Evolutionary conservation across 768 basidiomycete genomes (phyloP), one percentile per base, ranked within the genome.

Genomic region (Rhodotorula sphaerocarpa): DNA sequence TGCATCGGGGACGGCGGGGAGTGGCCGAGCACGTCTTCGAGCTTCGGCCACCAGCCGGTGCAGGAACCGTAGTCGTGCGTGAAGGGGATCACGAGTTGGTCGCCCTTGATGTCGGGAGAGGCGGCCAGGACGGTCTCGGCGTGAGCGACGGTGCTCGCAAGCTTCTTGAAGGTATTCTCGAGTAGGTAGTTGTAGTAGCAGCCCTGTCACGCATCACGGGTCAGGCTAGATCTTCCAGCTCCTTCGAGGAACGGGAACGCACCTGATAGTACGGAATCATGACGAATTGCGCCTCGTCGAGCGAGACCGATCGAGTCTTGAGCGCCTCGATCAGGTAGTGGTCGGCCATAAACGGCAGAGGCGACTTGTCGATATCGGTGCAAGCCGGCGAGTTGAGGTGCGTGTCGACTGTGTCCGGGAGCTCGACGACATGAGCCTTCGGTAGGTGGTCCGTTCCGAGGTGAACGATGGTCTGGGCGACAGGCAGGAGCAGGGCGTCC

Each of bases 31-130:
- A 68, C 67, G 42, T 70, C 71, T 56, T 61, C 69, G 25, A 69
- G 65, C 25, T 50, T 54, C 4, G 66, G 64, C 69, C 71, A 70
- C 66, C 66, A 72, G 5, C 71, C 71, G 16, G 67, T 69, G 58
- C 71, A 72, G 25, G 65, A 66, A 3, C 71, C 71, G 53, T 61
- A 72, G 62, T 72, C 71, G 56, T 72, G 69, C 21, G 67, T 66
- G 59, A 72, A 70, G n/a, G 71, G 71, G 45, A 72, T 43, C 33
- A 67, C 66, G 48, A 72, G 58, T 42, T 60, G 59, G 30, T 61
- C 59, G 31, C 57, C 66, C 3, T 50, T 46, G 46, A 72, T 64
- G 23, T 66, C 48, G 16, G 63, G 54, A 5, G 60, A 43, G 7
- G 63, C 33, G 25, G 66, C 54, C 50, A 71, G 53, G 42, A 57